phyloP scores from a whole-genome alignment of 177 flowering plant genomes.

The Vitis hybrid region DNA sequence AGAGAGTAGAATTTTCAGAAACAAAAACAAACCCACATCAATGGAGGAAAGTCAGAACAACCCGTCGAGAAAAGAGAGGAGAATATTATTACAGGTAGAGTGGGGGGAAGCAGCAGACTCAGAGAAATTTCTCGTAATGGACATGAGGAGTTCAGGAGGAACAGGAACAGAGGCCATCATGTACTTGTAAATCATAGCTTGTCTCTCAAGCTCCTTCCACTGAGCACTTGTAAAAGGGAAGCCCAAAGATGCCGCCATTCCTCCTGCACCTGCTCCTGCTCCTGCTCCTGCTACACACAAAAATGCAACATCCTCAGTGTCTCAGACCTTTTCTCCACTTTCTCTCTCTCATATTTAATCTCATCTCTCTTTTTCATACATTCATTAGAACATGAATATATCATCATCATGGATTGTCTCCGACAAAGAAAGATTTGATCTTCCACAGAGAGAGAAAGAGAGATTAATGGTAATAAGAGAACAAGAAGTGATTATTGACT shows the following conservation, averaged over 20 bases:
- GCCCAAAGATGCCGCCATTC: constrained; percentile 28
- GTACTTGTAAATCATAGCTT: constrained; percentile 48
- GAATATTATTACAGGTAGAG: constrained; percentile 2
- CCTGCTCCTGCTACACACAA: neutral
- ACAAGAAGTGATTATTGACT: no score
- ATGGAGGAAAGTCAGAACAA: neutral
- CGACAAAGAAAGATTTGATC: no score
- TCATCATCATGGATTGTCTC: no score
- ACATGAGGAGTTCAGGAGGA: constrained; percentile 43
- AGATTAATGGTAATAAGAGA: no score
- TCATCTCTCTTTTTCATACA: neutral
- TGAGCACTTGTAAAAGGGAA: constrained; percentile 46
- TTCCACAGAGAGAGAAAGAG: no score
- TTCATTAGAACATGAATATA: no score
- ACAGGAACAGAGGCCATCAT: constrained; percentile 51
- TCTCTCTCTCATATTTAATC: neutral
- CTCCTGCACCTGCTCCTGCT: constrained; percentile 1
- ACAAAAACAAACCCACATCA: neutral
- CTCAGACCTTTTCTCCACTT: neutral
- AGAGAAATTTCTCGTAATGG: constrained; percentile 8
- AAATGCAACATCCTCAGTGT: neutral
- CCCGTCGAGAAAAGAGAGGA: neutral
- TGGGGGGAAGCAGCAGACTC: constrained; percentile 13
- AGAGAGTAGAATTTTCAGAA: no score
- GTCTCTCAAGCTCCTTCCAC: constrained; percentile 54